Percentiles rank a stretch among this genome's conserved stretches.
Evolutionary conservation across 148 eudicot species (phyloP).

Genomic region (Rhododendron mucronatum): DNA sequence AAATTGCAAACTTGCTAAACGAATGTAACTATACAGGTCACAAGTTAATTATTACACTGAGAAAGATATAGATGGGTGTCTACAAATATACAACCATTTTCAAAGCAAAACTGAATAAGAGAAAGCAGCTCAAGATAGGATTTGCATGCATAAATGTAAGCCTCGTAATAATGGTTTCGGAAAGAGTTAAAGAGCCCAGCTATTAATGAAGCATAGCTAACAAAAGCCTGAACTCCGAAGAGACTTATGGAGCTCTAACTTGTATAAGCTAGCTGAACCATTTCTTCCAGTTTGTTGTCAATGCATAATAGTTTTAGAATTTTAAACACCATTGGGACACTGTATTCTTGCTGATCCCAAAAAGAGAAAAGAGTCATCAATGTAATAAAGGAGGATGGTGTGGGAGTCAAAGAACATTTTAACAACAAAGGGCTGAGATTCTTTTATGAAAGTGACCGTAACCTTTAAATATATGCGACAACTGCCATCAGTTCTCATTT

Average conservation of each 20-base stretch:
- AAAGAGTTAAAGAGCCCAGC: not conserved
- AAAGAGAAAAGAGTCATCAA: not conserved
- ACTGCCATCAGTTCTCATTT: not conserved
- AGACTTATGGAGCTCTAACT: not conserved
- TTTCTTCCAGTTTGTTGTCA: not conserved
- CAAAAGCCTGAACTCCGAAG: not conserved
- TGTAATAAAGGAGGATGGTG: not conserved
- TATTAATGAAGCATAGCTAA: not conserved
- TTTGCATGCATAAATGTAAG: not conserved
- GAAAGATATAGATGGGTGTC: slow-evolving; percentile 1
- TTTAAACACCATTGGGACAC: not conserved
- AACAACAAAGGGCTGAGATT: not conserved
- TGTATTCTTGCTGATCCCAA: not conserved
- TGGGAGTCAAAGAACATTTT: not conserved
- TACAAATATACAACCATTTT: not conserved
- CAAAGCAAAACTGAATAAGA: not conserved
- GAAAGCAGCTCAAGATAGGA: not conserved
- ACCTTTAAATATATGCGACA: not conserved
- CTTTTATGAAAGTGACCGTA: not conserved
- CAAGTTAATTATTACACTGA: not conserved
- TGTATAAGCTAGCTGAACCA: not conserved
- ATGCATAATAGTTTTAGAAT: not conserved
- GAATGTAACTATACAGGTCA: not conserved
- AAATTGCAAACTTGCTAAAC: not conserved
- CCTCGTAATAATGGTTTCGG: not conserved